A percentile compares a stretch with the other conserved stretches of the same genome.
phyloP scores from a whole-genome alignment of 805 yeast species.

The Ogataea populi-albae region DNA sequence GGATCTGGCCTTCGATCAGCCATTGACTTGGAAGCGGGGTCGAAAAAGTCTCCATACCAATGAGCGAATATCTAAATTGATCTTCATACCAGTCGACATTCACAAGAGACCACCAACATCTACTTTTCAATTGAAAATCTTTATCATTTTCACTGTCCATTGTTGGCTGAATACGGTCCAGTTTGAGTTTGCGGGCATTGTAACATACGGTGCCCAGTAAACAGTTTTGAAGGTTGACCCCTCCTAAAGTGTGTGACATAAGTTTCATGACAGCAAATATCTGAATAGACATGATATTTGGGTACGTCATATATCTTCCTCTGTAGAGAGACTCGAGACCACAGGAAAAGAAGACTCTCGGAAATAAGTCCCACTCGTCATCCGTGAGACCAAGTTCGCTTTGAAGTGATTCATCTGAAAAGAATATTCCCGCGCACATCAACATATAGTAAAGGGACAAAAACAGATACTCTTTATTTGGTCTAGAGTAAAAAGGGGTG shows the following conservation, averaged over 20 bases:
- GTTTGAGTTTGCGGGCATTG: slow-evolving; percentile 26
- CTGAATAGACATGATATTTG: slow-evolving; percentile 28
- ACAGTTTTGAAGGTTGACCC: slow-evolving; percentile 28
- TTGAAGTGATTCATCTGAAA: slow-evolving; percentile 24
- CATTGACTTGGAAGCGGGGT: slow-evolving; percentile 27
- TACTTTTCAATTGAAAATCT: slow-evolving; percentile 11
- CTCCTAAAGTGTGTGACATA: slow-evolving; percentile 30
- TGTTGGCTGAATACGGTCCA: slow-evolving; percentile 17
- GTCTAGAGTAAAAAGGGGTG: slow-evolving; percentile 22
- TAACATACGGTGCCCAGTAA: slow-evolving; percentile 21
- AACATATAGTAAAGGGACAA: slow-evolving; percentile 31
- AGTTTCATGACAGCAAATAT: slow-evolving; percentile 27
- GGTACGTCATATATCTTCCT: slow-evolving; percentile 33
- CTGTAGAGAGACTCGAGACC: slow-evolving; percentile 33
- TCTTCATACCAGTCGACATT: slow-evolving; percentile 35
- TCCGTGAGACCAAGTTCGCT: slow-evolving; percentile 21
- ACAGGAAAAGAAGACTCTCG: slow-evolving; percentile 30
- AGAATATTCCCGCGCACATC: slow-evolving; percentile 30
- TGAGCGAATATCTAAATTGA: slow-evolving; percentile 23
- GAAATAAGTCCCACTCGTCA: slow-evolving; percentile 27
- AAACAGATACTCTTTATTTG: slow-evolving; percentile 29
- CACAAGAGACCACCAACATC: slow-evolving; percentile 32
- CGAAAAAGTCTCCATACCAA: slow-evolving; percentile 20
- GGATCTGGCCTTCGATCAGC: slow-evolving; percentile 11
- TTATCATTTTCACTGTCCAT: slow-evolving; percentile 5